These are phyloP conservation scores for Cystobasidium onofrii DNA, from an alignment of 768 basidiomycete species.

Conservation along the genomic window DNA sequence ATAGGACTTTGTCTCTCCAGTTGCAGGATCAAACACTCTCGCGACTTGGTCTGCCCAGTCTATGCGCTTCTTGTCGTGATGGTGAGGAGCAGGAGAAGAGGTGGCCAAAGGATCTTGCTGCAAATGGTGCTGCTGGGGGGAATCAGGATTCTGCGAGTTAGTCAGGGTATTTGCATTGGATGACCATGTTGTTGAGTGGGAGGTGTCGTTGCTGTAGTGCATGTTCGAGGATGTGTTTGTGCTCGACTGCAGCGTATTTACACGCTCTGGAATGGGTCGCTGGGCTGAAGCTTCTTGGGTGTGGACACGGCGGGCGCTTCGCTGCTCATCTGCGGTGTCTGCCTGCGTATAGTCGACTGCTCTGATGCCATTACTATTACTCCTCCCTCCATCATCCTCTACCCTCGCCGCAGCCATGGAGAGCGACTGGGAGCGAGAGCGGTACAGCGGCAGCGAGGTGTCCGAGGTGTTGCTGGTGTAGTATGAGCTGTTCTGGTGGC, in stretches of 20 bases:
- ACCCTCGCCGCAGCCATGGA: neutral
- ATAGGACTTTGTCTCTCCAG: neutral
- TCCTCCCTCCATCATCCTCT: neutral
- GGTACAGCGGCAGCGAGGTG: neutral
- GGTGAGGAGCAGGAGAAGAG: neutral
- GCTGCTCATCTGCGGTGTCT: neutral
- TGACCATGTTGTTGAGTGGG: neutral
- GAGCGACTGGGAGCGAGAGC: neutral
- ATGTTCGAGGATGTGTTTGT: neutral
- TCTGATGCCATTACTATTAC: neutral
- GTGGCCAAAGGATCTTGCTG: no score
- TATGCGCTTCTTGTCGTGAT: slow-evolving; percentile 5
- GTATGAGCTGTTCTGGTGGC: slow-evolving; percentile 3
- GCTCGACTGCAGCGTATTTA: neutral
- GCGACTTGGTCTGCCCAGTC: neutral
- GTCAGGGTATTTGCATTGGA: neutral
- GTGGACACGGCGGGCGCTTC: no score
- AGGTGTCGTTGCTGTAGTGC: neutral
- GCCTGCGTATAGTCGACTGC: neutral
- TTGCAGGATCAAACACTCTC: neutral
- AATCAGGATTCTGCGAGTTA: neutral
- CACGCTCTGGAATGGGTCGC: neutral
- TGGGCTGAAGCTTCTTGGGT: no score
- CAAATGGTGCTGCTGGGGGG: no score
- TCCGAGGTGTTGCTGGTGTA: neutral